Conservation (phyloP, 2,329 filamentous ascomycete species). For the Geosmithia putterillii region DNA sequence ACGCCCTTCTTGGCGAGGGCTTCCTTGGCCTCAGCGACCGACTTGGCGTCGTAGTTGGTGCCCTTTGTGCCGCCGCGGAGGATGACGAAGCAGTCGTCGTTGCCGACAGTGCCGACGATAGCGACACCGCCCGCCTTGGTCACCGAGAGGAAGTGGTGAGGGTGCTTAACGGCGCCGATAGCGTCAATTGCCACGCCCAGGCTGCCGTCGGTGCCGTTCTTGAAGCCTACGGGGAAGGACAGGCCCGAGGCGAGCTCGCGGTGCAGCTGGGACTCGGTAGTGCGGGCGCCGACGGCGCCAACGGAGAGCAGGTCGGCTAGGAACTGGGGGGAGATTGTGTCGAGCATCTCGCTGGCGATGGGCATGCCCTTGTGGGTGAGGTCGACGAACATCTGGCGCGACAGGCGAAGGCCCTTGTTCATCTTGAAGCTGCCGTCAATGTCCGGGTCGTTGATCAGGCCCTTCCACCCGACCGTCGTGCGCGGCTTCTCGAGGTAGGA, state of each 20-base stretch:
- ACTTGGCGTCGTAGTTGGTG: constrained; percentile 83
- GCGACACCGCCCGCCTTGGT: constrained; percentile 93
- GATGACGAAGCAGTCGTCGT: constrained; percentile 96
- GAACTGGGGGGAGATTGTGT: constrained; percentile 97
- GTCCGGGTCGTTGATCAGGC: constrained; percentile 95
- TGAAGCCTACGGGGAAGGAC: constrained; percentile 97
- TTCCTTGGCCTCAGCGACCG: constrained; percentile 72
- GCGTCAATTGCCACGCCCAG: constrained; percentile 87
- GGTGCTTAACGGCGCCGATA: constrained; percentile 82
- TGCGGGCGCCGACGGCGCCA: constrained; percentile 89
- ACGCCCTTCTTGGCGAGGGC: constrained; percentile 65
- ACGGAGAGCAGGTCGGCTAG: constrained; percentile 83
- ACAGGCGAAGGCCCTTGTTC: constrained; percentile 86
- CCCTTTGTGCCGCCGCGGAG: constrained; percentile 85
- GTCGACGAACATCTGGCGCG: constrained; percentile 85
- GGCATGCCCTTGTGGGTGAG: constrained; percentile 89
- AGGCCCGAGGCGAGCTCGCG: constrained; percentile 87
- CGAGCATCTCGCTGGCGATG: constrained; percentile 92
- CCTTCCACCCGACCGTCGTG: constrained; percentile 98
- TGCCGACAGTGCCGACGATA: constrained; percentile 87
- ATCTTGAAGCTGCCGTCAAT: constrained; percentile 99
- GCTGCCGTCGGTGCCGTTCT: constrained; percentile 94
- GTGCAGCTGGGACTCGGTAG: constrained; percentile 91
- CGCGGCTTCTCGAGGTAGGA: constrained; percentile 97
- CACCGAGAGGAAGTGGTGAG: constrained; percentile 93